phyloP scores from a whole-genome alignment of 116 monocot species.

The Trichopus zeylanicus region DNA sequence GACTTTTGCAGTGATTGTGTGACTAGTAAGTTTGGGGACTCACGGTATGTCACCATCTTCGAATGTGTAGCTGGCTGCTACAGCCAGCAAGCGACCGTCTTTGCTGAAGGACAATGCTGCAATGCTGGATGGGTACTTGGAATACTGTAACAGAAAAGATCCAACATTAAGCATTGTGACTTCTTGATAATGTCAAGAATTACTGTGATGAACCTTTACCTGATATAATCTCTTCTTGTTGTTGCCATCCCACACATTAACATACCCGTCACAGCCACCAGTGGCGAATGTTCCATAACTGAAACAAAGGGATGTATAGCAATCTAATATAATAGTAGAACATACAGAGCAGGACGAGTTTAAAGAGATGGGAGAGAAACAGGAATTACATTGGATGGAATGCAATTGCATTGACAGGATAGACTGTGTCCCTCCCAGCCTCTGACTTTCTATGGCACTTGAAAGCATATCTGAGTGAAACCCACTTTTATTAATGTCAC shows the following conservation, averaged over 20 bases:
- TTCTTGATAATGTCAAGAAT: background rate
- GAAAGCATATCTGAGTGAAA: slow-evolving; percentile 77
- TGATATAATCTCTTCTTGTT: slow-evolving; percentile 96
- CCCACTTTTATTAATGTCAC: background rate
- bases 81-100: slow-evolving; percentile 75
- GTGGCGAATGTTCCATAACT: slow-evolving; percentile 98
- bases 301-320: no score
- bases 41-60: slow-evolving; percentile 89
- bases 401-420: slow-evolving; percentile 93
- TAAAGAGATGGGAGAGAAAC: slow-evolving; percentile 1
- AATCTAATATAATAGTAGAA: background rate
- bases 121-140: slow-evolving; percentile 81
- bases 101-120: slow-evolving; percentile 90
- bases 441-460: slow-evolving; percentile 95
- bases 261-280: slow-evolving; percentile 95
- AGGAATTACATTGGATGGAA: slow-evolving; percentile 81
- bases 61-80: slow-evolving; percentile 92
- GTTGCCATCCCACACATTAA: slow-evolving; percentile 97
- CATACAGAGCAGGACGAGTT: background rate
- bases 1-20: background rate
- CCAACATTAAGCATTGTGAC: background rate
- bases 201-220: slow-evolving; percentile 28
- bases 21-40: slow-evolving; percentile 4
- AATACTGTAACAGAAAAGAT: slow-evolving; percentile 48
- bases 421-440: slow-evolving; percentile 86